These are phyloP conservation scores for Trichophyton verrucosum DNA, from an alignment of 2,329 filamentous ascomycete species.

Conservation along the genomic window DNA sequence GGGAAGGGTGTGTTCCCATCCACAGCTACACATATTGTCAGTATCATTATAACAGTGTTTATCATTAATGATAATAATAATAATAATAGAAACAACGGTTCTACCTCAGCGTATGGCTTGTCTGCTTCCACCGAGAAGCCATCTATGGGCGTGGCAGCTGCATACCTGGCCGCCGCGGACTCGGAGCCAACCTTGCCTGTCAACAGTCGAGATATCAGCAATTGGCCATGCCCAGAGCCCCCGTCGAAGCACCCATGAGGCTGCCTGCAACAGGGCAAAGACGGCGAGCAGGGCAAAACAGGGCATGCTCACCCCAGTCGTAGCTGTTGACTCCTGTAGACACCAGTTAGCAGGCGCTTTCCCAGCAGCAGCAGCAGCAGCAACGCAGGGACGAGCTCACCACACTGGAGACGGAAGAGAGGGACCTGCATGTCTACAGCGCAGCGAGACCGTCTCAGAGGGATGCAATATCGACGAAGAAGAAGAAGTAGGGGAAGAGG, in stretches of 20 bases:
- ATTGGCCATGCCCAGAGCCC: conserved; percentile 10
- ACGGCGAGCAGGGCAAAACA: conserved; percentile 8
- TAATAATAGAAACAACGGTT: too few relatives aligned
- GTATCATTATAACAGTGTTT: conserved; percentile 9
- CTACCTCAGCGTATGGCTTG: conserved; percentile 86
- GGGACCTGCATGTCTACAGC: conserved; percentile 54
- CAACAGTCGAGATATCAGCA: conserved; percentile 19
- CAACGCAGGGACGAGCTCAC: conserved; percentile 27
- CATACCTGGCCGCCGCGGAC: conserved; percentile 81
- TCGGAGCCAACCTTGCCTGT: conserved; percentile 71
- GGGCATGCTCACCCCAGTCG: conserved; percentile 61
- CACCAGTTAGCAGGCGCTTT: conserved; percentile 1
- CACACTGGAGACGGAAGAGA: conserved; percentile 59
- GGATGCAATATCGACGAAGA: background rate
- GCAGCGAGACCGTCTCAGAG: too few relatives aligned
- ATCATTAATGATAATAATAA: conserved; percentile 12
- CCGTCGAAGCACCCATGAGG: background rate
- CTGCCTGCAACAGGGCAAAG: too few relatives aligned
- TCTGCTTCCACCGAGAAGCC: conserved; percentile 69
- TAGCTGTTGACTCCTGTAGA: conserved; percentile 81
- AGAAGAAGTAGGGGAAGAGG: too few relatives aligned
- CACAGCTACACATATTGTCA: conserved; percentile 55
- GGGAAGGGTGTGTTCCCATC: conserved; percentile 97
- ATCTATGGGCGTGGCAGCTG: conserved; percentile 64
- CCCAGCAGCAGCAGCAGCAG: background rate